Conservation (phyloP, 371 early-diverging fungal genomes). For the Catenaria anguillulae region DNA sequence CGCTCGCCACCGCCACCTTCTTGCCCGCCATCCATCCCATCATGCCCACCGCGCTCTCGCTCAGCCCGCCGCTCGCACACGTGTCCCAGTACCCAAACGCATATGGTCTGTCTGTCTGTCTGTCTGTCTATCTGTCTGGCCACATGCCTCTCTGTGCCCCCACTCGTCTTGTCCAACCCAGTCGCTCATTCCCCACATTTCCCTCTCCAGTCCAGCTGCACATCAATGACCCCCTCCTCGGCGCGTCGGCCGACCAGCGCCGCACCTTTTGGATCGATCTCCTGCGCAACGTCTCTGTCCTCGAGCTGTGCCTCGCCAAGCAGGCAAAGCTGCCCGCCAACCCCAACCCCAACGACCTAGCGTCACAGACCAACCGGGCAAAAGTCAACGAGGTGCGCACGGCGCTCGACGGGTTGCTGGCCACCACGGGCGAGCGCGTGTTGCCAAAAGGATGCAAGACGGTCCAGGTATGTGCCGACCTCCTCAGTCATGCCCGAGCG, state of each 20-base stretch:
- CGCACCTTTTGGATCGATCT: background rate
- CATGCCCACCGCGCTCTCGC: background rate
- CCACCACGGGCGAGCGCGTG: background rate
- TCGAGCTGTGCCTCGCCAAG: conserved; percentile 1
- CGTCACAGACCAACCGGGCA: background rate
- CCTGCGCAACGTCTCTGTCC: background rate
- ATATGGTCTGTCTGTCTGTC: no score
- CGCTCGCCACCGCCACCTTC: no score
- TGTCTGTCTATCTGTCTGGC: no score
- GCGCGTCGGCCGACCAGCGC: background rate
- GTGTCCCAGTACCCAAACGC: background rate
- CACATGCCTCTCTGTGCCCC: no score
- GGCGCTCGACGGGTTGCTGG: background rate
- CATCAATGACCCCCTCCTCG: background rate
- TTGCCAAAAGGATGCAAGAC: background rate
- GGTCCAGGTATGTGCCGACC: background rate
- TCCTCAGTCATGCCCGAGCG: no score
- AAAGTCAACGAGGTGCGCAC: background rate
- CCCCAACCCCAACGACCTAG: background rate
- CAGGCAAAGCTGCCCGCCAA: background rate
- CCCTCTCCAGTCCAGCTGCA: background rate
- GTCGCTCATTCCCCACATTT: no score
- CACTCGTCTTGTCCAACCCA: no score
- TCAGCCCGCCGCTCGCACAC: background rate
- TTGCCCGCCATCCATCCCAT: no score